Base-by-base conservation (phyloP, 139 green algal species). In the Nannochloris sp. region DNA sequence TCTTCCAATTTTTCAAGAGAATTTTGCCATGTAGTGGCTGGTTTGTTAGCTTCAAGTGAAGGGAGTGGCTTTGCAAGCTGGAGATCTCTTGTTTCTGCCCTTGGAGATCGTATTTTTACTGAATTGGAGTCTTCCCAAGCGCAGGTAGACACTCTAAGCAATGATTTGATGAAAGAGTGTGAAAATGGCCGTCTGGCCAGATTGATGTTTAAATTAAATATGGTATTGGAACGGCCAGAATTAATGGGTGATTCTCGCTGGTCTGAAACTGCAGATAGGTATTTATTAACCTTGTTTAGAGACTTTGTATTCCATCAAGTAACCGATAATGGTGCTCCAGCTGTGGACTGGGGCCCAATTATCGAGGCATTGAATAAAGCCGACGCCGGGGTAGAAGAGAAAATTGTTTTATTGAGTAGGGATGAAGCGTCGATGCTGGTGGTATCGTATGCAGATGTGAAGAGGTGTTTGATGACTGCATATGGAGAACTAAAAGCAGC, bases 251-350 rank as follows among this genome's bases (percentile, higher is more conserved):
- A 91, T 58, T 35, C 65, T 24, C 54, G 76, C 34, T 92, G 85
- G 85, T 57, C 72, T 10, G 81, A 87, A 34, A 81, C 80, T 53
- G 79, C 75, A 4, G 73, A 80, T 58, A 51, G 57, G 32, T 97
- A 97, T 74, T 36, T 97, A 42, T 64, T 96, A 25, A 90, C 92
- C 70, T 83, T 97, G 6, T 96, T 97, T 72, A 69, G 84, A 2
- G 92, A 97, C 79, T 95, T 95, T 79, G 67, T 95, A 42, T 92
- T 95, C 62, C 86, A 95, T 68, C 87, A 95, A 64, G 65, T 63
- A 4, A 54, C 63, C 9, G 78, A 88, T 54, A 79, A 90, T 33
- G 89, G 90, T 0, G 59, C 32, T 3, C 90, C 87, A 4, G 15
- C 80, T 42, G 45, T 95, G 51, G 92, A 97, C 71, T 97, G 87